Base-by-base conservation (phyloP, 352 stramenopile species). In the Pythium angustatum region DNA sequence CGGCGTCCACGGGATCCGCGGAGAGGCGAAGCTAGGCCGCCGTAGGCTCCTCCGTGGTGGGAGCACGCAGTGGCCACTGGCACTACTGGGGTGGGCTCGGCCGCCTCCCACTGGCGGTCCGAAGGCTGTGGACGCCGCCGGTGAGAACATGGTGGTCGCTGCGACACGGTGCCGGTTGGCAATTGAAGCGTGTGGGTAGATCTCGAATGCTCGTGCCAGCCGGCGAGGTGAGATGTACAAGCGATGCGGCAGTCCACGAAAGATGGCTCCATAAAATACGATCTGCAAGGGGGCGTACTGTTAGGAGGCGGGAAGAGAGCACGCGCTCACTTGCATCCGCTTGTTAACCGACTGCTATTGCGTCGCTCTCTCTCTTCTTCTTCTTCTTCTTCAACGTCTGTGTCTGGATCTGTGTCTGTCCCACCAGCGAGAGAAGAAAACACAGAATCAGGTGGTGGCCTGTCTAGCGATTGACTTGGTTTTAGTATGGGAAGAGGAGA, bases 371-470 rank as follows among this genome's bases (percentile, higher is more conserved):
- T 41, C 49, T 40, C 40, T 45, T 45, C 12, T 2, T 43, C 30
- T 43, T 43, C 30, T 24, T 43, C 6, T 56, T n/a, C n/a, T n/a
- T n/a, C n/a, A n/a, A n/a, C n/a, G n/a, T n/a, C 49, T 56, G 49
- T 56, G 11, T 56, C 49, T 56, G 30, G 17, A 44, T 56, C 49
- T 56, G 49, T 56, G 49, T 56, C 49, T 36, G 22, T 49, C 24
- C 22, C n/a, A n/a, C n/a, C n/a, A n/a, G n/a, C n/a, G n/a, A n/a
- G n/a, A n/a, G 27, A 5, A n/a, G 43, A 56, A 40, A 56, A 56
- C 49, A 56, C 49, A 56, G 49, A 56, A 28, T 21, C 49, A 56
- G 49, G 14, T 15, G 17, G 19, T 22, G 15, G 49, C 28, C 19
- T 56, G 28, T 44, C 49, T 56, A 24, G 49, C 22, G 5, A 24